Percentiles rank a stretch among this genome's conserved stretches.
Conservation (phyloP, 345 rosid species). For the Dipteronia dyeriana region DNA sequence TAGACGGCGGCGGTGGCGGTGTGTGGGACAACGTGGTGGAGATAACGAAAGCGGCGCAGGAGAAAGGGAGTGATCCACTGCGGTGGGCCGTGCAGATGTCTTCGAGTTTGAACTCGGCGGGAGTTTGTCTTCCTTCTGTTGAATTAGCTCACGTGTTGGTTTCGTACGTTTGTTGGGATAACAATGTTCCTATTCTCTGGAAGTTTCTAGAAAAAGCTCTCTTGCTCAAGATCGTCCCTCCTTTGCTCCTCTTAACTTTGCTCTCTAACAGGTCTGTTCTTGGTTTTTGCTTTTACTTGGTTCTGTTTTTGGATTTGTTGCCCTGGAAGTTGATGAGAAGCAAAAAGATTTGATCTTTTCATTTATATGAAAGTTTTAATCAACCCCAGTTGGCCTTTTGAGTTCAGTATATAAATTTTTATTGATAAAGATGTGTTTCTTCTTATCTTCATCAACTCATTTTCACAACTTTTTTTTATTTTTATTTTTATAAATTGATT, state of each 20-base stretch:
- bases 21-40: conserved; percentile 68
- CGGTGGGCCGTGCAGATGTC: conserved; percentile 73
- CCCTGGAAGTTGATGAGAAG: background rate
- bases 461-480: background rate
- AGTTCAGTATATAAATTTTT: background rate
- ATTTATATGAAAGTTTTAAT: background rate
- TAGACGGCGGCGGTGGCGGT: conserved; percentile 25
- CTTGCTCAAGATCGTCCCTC: conserved; percentile 65
- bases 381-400: background rate
- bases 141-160: conserved; percentile 72
- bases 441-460: background rate
- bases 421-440: background rate
- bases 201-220: conserved; percentile 88
- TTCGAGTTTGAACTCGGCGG: conserved; percentile 57
- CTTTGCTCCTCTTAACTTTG: conserved; percentile 74
- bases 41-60: conserved; percentile 66
- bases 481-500: background rate
- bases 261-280: conserved; percentile 60
- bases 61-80: conserved; percentile 63
- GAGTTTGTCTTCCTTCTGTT: conserved; percentile 61
- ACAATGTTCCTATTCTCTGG: conserved; percentile 82
- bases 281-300: background rate
- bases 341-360: background rate
- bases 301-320: background rate
- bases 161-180: conserved; percentile 83